Evolutionary conservation across 1,284 basidiomycete species (phyloP).

Genomic region (Sanguinoderma infundibulare): DNA sequence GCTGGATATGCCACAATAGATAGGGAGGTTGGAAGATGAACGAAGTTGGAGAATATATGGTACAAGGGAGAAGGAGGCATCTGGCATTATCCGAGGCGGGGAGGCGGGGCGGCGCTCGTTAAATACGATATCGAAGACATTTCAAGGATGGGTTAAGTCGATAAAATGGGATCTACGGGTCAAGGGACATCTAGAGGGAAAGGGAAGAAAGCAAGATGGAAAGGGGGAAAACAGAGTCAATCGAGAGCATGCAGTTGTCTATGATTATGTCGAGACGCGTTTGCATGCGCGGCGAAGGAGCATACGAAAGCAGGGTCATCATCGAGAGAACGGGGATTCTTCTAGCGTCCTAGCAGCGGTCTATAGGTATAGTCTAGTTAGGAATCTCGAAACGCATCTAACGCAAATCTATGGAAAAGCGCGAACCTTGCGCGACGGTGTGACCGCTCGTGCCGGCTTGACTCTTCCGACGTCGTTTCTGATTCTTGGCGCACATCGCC

Average conservation of each 20-base stretch:
- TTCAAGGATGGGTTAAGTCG: not conserved
- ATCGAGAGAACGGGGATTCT: slow-evolving; percentile 1
- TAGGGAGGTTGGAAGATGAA: not conserved
- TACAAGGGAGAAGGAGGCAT: no score
- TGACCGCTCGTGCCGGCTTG: not conserved
- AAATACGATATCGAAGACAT: no score
- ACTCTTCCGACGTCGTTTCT: not conserved
- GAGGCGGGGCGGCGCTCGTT: no score
- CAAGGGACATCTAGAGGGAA: not conserved
- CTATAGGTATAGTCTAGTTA: slow-evolving; percentile 8
- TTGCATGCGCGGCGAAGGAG: not conserved
- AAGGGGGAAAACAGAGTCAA: not conserved
- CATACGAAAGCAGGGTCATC: not conserved
- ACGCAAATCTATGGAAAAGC: not conserved
- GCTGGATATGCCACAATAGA: not conserved
- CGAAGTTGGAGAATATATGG: not conserved
- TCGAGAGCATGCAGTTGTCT: not conserved
- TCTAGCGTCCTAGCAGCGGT: not conserved
- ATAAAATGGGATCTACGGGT: not conserved
- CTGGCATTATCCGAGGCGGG: no score
- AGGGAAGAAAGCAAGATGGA: not conserved
- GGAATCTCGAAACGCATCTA: slow-evolving; percentile 6
- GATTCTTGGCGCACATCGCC: not conserved
- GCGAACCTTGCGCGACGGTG: slow-evolving; percentile 1
- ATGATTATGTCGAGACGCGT: not conserved